Percentiles rank a stretch among this genome's conserved stretches.
Conservation (phyloP, 176 grass and related monocot genomes). For the bread wheat (Triticum aestivum) region DNA sequence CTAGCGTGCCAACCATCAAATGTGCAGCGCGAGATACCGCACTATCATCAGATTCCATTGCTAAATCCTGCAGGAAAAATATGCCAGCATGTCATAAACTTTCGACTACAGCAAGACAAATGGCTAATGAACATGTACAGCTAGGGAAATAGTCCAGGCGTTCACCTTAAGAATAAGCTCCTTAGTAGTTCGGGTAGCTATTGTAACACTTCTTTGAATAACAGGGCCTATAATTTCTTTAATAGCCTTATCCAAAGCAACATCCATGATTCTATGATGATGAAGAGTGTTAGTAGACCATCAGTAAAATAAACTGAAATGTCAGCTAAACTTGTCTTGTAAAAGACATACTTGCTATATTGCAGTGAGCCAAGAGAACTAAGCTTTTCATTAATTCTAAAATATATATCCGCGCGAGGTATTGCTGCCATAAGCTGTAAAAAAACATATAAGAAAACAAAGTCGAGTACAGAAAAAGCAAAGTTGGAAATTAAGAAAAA, state of each 20-base stretch:
- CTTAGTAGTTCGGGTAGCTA: conserved; percentile 90
- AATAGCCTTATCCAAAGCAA: conserved; percentile 88
- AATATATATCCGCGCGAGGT: conserved; percentile 77
- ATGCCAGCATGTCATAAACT: conserved; percentile 6
- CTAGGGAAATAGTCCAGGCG: not conserved
- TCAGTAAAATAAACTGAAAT: conserved; percentile 23
- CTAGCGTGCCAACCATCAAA: conserved; percentile 93
- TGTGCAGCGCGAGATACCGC: conserved; percentile 73
- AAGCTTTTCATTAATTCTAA: conserved; percentile 93
- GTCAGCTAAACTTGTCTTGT: not conserved
- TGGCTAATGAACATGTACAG: not conserved
- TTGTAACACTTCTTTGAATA: conserved; percentile 97
- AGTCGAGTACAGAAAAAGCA: conserved; percentile 19
- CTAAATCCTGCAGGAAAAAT: conserved; percentile 67
- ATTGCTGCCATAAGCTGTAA: conserved; percentile 84
- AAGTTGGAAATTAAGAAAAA: not conserved
- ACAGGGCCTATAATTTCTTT: conserved; percentile 93
- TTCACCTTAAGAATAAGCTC: conserved; percentile 92
- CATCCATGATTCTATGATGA: conserved; percentile 76
- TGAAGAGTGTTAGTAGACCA: conserved; percentile 8
- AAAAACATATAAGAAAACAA: conserved; percentile 31
- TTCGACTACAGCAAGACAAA: conserved; percentile 14
- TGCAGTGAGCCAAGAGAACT: conserved; percentile 76
- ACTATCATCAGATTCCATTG: conserved; percentile 82
- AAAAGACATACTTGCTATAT: conserved; percentile 67